Conservation (phyloP, 306 rosid genomes). For the Canavalia ensiformis region DNA sequence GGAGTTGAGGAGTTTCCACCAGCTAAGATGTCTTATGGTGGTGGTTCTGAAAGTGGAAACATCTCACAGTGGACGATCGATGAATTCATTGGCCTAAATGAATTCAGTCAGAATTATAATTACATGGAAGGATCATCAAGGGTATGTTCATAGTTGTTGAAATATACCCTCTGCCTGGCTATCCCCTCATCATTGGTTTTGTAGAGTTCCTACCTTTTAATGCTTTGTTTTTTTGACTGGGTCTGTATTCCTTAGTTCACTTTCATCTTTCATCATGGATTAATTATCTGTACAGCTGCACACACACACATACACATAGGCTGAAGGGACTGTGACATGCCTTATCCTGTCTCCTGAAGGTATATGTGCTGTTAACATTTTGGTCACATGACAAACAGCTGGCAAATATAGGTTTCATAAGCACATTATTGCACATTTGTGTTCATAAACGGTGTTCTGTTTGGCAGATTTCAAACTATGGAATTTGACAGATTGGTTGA, state of each 20-base stretch:
- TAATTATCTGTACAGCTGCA: neutral
- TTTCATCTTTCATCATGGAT: constrained; percentile 28
- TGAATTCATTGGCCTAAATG: constrained; percentile 72
- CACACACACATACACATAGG: neutral
- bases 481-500: constrained; percentile 32
- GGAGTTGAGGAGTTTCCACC: constrained; percentile 61
- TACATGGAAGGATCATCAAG: constrained; percentile 84
- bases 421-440: neutral
- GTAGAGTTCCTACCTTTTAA: constrained; percentile 26
- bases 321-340: constrained; percentile 12
- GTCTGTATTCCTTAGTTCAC: neutral
- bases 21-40: constrained; percentile 58
- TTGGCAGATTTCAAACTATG: neutral
- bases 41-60: constrained; percentile 72
- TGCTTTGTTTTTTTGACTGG: neutral
- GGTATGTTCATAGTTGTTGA: constrained; percentile 61
- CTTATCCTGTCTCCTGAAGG: neutral
- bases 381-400: constrained; percentile 14
- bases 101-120: constrained; percentile 66
- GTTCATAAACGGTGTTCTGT: constrained; percentile 2
- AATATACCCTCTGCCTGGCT: neutral
- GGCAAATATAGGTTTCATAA: constrained; percentile 18
- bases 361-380: neutral
- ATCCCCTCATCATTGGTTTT: neutral
- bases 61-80: constrained; percentile 78